Percentiles rank a stretch among this genome's conserved stretches.
phyloP scores from a whole-genome alignment of 78 protist species.

The Dictyostelium intermedium region DNA sequence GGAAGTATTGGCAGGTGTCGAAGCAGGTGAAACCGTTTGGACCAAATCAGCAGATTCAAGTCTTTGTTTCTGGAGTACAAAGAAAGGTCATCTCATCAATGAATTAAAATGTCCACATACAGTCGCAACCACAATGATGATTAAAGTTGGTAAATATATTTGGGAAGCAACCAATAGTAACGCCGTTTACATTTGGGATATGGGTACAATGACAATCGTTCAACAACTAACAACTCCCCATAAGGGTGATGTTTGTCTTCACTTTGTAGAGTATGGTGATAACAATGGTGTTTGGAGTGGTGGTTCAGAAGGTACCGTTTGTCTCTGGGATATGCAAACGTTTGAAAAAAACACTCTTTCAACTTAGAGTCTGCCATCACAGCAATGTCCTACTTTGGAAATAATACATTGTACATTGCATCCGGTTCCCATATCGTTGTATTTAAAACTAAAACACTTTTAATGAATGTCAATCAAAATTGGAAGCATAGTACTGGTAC shows the following conservation, averaged over 20 bases:
- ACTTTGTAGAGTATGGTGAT: background rate
- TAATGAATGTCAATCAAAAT: background rate
- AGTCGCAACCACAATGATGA: conserved; percentile 15
- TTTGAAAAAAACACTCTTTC: conserved; percentile 2
- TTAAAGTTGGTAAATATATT: conserved; percentile 30
- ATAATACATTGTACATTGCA: conserved; percentile 11
- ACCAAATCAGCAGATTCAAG: conserved; percentile 36
- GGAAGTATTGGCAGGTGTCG: conserved; percentile 52
- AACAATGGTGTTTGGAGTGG: conserved; percentile 15
- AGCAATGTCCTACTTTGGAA: background rate
- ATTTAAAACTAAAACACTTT: conserved; percentile 34
- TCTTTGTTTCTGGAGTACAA: conserved; percentile 59
- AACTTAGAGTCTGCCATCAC: background rate
- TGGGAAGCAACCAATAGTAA: conserved; percentile 46
- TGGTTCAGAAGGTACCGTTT: conserved; percentile 17
- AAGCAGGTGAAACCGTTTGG: conserved; percentile 77
- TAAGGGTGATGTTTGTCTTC: background rate
- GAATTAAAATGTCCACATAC: conserved; percentile 53
- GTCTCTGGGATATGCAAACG: conserved; percentile 48
- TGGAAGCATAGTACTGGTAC: conserved; percentile 65
- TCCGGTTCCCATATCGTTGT: conserved; percentile 8
- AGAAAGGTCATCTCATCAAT: conserved; percentile 45
- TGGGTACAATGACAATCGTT: conserved; percentile 55
- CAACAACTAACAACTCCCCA: conserved; percentile 33
- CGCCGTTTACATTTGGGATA: conserved; percentile 54